Base-by-base conservation (phyloP, 108 stramenopile species). In the Pseudonitzschia pungens region DNA sequence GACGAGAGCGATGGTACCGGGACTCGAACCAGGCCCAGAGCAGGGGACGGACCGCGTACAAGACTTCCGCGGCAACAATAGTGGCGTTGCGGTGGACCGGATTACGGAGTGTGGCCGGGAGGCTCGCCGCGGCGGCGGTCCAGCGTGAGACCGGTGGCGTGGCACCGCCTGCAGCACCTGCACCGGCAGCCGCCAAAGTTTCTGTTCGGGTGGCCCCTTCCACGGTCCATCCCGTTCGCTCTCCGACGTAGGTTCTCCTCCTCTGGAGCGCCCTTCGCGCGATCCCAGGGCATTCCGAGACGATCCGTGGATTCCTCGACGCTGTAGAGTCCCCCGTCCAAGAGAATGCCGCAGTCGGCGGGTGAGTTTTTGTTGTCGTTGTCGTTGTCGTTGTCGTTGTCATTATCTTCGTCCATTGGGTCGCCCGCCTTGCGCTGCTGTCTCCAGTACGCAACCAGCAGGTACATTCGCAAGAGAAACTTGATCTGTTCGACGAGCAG, bases 21-120 rank as follows among this genome's bases (percentile, higher is more conserved):
- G 75, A 55, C 58, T 81, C 75, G 29, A 72, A 31, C 32, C 68
- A 42, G 27, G 81, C 81, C 75, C 75, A 81, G 52, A 67, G 73
- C 45, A 79, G 54, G 32, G 84, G 81, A 10, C 84, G 77, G 14
- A 77, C 59, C 50, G 70, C 66, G 48, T 85, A 71, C 63, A 81
- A 65, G 27, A 85, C 8, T 56, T 85, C 84, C 27, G 72, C 84
- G 14, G 78, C 29, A 2, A 70, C 42, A 1, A 62, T 58, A 0
- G 24, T 53, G 4, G 28, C 54, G 9, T 43, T 48, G 40, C 54
- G 43, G 55, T 32, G 6, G 29, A 40, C 31, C 27, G 20, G 12
- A 22, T 54, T 59, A 20, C 16, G 8, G 14, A n/a, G 27, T 54
- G 54, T 48, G 16, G 45, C 45, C 9, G 14, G 14, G 45, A 18